Conservation (phyloP, 352 stramenopile species). For the Globisporangium lucens region DNA sequence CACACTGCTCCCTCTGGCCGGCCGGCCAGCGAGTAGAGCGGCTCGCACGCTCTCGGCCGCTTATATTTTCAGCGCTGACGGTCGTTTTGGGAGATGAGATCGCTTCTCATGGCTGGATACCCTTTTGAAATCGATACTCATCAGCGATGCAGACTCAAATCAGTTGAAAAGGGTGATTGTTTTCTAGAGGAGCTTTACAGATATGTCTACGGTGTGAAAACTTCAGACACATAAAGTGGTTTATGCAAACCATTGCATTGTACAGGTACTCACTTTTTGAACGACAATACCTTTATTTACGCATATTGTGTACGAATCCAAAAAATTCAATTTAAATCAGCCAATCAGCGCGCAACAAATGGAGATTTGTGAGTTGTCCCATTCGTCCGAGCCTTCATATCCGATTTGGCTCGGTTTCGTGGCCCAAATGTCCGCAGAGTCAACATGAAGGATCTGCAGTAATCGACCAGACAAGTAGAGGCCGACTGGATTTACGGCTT, state of each 20-base stretch:
- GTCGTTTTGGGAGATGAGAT: not conserved
- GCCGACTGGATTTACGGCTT: no score
- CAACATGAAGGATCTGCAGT: no score
- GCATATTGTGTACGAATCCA: no score
- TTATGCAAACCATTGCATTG: not conserved
- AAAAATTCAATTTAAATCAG: no score
- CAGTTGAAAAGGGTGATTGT: not conserved
- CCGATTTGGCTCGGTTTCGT: no score
- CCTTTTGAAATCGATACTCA: not conserved
- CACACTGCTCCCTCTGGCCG: not conserved
- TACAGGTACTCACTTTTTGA: not conserved
- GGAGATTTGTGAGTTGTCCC: no score
- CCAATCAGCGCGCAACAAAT: no score
- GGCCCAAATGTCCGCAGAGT: no score
- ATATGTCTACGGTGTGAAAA: not conserved
- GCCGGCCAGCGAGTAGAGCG: no score
- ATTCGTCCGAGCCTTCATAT: no score
- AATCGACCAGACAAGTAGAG: no score
- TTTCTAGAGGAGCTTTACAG: not conserved
- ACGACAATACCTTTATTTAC: not conserved
- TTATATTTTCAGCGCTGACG: constrained; percentile 7
- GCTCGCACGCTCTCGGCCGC: not conserved
- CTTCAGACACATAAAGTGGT: no score
- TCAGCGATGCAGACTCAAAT: not conserved
- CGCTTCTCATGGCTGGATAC: not conserved